Base-by-base conservation (phyloP, 2,329 filamentous ascomycete species). In the Alternaria tenuissima region DNA sequence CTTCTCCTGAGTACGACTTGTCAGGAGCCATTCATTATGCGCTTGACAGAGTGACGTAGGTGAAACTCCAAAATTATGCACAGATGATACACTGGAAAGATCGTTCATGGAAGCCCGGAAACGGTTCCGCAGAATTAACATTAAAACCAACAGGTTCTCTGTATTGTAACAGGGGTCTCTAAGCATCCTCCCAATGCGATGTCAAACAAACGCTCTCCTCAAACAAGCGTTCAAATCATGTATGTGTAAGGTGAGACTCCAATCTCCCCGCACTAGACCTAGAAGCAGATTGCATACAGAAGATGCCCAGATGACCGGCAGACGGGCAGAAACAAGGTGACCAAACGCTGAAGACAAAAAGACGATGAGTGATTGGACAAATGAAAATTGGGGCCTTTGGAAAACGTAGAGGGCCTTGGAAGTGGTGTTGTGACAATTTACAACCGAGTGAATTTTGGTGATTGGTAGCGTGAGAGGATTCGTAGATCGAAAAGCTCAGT, bases 401-500 rank as follows among this genome's bases (percentile, higher is more conserved):
- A 63, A 32, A 62, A 59, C 24, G 46, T n/a, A n/a, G 20, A 42
- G 20, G 49, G 42, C 41, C 26, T 22, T 26, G n/a, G 22, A 52
- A 22, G 26, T 59, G 52, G 26, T 55, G 48, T 49, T 56, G 51
- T 58, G 53, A 48, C 65, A 70, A 67, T 72, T 63, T 72, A 68
- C 52, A 66, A 39, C 64, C 63, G 43, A 69, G 52, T 46, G 46
- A 60, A 41, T 55, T 62, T 59, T 58, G 63, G 51, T 56, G 48
- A 38, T 46, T 38, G 39, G 24, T 49, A 44, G 32, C 24, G 30
- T 38, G 32, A 34, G 46, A 5, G 5, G 11, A 18, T 28, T 12
- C 1, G 46, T 44, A n/a, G 28, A 42, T 43, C 2, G 46, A 34
- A 20, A n/a, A 14, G 30, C 56, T 55, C 48, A 62, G 26, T 52